Percentiles rank a stretch among this genome's conserved stretches.
Conservation (phyloP, 257 asterid genomes). For the Solanum sejunctum region DNA sequence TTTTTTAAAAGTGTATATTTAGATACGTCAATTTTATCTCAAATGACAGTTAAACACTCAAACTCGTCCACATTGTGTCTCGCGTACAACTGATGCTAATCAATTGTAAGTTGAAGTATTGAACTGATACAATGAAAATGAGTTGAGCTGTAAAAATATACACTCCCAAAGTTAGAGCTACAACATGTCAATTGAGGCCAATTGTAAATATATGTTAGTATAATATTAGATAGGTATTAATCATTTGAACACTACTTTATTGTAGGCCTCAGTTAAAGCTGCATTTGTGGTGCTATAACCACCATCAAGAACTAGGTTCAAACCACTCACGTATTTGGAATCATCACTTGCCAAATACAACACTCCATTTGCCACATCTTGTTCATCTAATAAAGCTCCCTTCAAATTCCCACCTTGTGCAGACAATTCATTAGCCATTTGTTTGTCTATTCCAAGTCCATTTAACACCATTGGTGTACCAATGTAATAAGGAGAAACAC, state of each 20-base stretch:
- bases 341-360: neutral
- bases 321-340: neutral
- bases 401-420: neutral
- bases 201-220: too few species aligned
- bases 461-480: neutral
- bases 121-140: too few species aligned
- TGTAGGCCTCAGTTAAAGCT: neutral
- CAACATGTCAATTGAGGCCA: too few species aligned
- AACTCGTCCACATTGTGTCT: too few species aligned
- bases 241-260: neutral
- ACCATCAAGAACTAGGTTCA: neutral
- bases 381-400: neutral
- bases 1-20: too few species aligned
- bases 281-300: neutral
- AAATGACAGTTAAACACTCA: too few species aligned
- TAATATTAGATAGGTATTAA: too few species aligned
- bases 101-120: too few species aligned
- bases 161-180: too few species aligned
- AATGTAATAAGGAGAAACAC: neutral
- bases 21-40: too few species aligned
- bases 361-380: neutral
- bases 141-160: too few species aligned
- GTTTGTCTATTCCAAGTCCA: neutral
- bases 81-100: too few species aligned
- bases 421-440: neutral